These are phyloP conservation scores for Apiospora pterosperma DNA, from an alignment of 2,329 filamentous ascomycete genomes.

Conservation along the genomic window DNA sequence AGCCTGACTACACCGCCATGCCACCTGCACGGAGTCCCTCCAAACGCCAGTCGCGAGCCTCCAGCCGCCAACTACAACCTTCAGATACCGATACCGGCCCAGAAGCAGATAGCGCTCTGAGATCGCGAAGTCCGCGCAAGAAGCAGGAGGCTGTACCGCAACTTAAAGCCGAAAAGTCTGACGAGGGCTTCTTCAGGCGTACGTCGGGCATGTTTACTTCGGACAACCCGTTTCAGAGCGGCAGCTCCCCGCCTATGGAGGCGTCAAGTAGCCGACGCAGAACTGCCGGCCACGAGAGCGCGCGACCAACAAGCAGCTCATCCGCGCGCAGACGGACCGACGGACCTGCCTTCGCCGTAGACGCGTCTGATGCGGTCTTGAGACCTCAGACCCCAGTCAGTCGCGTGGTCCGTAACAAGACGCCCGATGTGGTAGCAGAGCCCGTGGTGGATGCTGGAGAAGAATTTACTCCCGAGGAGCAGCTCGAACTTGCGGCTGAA, in stretches of 20 bases:
- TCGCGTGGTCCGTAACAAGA: constrained; percentile 29
- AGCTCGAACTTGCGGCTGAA: constrained; percentile 74
- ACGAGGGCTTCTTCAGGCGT: constrained; percentile 40
- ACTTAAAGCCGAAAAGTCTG: constrained; percentile 52
- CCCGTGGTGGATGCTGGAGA: constrained; percentile 67
- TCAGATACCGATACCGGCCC: constrained; percentile 49
- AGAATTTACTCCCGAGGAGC: constrained; percentile 91
- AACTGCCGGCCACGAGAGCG: constrained; percentile 38
- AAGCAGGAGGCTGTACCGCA: constrained; percentile 29
- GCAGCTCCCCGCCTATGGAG: constrained; percentile 62
- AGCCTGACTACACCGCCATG: constrained; percentile 36
- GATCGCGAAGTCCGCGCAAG: constrained; percentile 16
- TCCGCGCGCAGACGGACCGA: constrained; percentile 43
- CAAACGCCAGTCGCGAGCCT: constrained; percentile 52
- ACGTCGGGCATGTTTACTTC: constrained; percentile 66
- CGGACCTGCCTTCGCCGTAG: constrained; percentile 30
- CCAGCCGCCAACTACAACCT: constrained; percentile 47
- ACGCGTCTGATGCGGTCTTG: constrained; percentile 47
- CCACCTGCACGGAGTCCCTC: constrained; percentile 41
- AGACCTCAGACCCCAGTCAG: constrained; percentile 56
- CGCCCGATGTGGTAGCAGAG: constrained; percentile 29
- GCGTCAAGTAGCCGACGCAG: constrained; percentile 47
- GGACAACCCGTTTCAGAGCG: constrained; percentile 92
- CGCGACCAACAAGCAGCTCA: constrained; percentile 36
- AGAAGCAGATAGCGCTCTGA: constrained; percentile 42